phyloP scores from a whole-genome alignment of 805 yeast genomes.

The Metschnikowia vanudenii region DNA sequence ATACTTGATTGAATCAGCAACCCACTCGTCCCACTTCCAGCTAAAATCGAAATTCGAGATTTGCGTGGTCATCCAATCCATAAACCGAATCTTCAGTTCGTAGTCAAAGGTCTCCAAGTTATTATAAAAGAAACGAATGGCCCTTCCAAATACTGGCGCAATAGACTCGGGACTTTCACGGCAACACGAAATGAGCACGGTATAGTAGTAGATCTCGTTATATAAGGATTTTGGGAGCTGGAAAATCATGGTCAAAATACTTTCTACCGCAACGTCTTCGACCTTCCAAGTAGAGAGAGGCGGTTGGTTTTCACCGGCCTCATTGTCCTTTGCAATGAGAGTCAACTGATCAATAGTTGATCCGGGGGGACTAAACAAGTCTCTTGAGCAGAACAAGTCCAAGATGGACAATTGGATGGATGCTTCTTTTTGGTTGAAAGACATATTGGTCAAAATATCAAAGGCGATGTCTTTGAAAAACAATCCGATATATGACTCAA shows the following conservation, averaged over 20 bases:
- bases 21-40: slow-evolving; percentile 99
- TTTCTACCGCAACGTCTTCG: slow-evolving; percentile 86
- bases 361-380: slow-evolving; percentile 56
- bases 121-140: slow-evolving; percentile 72
- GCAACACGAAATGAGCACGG: slow-evolving; percentile 85
- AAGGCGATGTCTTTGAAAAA: slow-evolving; percentile 71
- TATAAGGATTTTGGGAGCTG: slow-evolving; percentile 67
- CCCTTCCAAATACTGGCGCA: slow-evolving; percentile 94
- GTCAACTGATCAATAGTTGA: slow-evolving; percentile 70
- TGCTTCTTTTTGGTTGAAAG: slow-evolving; percentile 85
- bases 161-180: slow-evolving; percentile 66
- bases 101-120: slow-evolving; percentile 65
- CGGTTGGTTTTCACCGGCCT: slow-evolving; percentile 39
- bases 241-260: slow-evolving; percentile 73
- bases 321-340: slow-evolving; percentile 39
- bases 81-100: slow-evolving; percentile 67
- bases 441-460: slow-evolving; percentile 76
- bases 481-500: slow-evolving; percentile 43
- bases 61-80: slow-evolving; percentile 93
- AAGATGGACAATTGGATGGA: slow-evolving; percentile 77
- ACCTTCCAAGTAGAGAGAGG: slow-evolving; percentile 77
- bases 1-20: slow-evolving; percentile 49
- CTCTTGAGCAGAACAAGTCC: slow-evolving; percentile 66
- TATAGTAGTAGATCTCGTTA: slow-evolving; percentile 74
- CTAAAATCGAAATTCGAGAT: slow-evolving; percentile 90